These are phyloP conservation scores for Limtongia smithiae DNA, from an alignment of 805 yeast genomes.

Conservation along the genomic window DNA sequence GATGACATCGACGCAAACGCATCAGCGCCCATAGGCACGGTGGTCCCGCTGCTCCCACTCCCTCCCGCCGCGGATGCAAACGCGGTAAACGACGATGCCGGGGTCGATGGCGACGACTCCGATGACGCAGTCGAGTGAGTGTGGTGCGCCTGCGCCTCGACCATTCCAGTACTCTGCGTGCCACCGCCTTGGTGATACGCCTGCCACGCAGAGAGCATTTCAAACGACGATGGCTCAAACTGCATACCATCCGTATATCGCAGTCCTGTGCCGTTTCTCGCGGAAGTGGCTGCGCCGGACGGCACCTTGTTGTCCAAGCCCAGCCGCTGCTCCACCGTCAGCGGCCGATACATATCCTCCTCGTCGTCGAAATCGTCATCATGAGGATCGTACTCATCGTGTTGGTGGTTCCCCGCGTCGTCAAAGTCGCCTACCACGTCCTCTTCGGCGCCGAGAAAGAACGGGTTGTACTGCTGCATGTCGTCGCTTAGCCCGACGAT, in stretches of 20 bases:
- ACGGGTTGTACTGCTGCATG: not conserved
- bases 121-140: constrained; percentile 14
- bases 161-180: not conserved
- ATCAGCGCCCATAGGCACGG: constrained; percentile 2
- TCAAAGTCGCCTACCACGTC: not conserved
- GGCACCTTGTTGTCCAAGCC: not conserved
- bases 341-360: constrained; percentile 12
- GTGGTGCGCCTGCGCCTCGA: not conserved
- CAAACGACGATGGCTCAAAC: not conserved
- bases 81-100: constrained; percentile 14
- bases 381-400: not conserved
- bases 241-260: not conserved
- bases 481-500: not conserved
- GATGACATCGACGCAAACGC: constrained; percentile 5
- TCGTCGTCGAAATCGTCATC: constrained; percentile 10
- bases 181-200: not conserved
- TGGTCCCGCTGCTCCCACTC: constrained; percentile 1
- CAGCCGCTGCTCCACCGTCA: constrained; percentile 13
- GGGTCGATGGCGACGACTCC: constrained; percentile 19
- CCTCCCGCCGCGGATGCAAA: too few relatives aligned
- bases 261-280: too few relatives aligned
- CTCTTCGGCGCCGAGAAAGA: not conserved
- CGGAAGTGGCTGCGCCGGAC: not conserved
- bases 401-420: not conserved
- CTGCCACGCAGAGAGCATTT: not conserved